These are phyloP conservation scores for Phytophthora hibernalis DNA, from an alignment of 352 stramenopile species.

Conservation along the genomic window DNA sequence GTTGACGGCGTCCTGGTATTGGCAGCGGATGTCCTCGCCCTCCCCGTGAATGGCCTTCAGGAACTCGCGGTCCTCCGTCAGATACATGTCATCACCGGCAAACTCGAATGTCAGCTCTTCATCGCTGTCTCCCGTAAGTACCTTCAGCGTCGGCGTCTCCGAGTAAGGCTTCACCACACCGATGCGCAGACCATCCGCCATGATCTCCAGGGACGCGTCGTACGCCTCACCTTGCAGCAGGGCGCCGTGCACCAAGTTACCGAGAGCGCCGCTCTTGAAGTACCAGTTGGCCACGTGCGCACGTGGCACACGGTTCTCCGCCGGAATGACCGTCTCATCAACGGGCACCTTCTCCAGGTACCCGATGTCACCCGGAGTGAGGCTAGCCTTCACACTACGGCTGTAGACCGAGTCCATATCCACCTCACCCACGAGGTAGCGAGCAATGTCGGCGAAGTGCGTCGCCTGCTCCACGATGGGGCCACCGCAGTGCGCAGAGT, in stretches of 20 bases:
- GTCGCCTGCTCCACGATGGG: slow-evolving; percentile 53
- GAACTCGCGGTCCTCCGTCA: slow-evolving; percentile 50
- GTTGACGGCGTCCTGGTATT: slow-evolving; percentile 43
- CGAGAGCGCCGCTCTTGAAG: slow-evolving; percentile 44
- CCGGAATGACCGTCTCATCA: slow-evolving; percentile 31
- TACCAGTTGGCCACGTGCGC: slow-evolving; percentile 47
- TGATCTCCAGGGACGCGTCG: slow-evolving; percentile 45
- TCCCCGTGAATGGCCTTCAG: slow-evolving; percentile 39
- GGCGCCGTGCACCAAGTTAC: slow-evolving; percentile 43
- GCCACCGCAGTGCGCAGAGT: slow-evolving; percentile 44
- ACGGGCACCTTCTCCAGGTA: slow-evolving; percentile 46
- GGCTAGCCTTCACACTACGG: slow-evolving; percentile 50
- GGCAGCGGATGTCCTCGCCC: slow-evolving; percentile 33
- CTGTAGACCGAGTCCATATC: slow-evolving; percentile 46
- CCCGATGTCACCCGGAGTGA: slow-evolving; percentile 38
- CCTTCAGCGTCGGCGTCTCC: slow-evolving; percentile 42
- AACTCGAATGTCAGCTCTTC: slow-evolving; percentile 45
- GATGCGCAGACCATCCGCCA: slow-evolving; percentile 48
- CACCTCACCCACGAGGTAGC: slow-evolving; percentile 46
- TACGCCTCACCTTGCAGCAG: slow-evolving; percentile 43
- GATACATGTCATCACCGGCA: slow-evolving; percentile 47
- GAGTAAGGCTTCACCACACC: slow-evolving; percentile 47
- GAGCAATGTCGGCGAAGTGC: slow-evolving; percentile 48
- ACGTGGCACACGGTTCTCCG: slow-evolving; percentile 42
- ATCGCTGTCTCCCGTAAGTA: slow-evolving; percentile 39